Base-by-base conservation (phyloP, 2,329 filamentous ascomycete species). In the Paradendryphiella salina region DNA sequence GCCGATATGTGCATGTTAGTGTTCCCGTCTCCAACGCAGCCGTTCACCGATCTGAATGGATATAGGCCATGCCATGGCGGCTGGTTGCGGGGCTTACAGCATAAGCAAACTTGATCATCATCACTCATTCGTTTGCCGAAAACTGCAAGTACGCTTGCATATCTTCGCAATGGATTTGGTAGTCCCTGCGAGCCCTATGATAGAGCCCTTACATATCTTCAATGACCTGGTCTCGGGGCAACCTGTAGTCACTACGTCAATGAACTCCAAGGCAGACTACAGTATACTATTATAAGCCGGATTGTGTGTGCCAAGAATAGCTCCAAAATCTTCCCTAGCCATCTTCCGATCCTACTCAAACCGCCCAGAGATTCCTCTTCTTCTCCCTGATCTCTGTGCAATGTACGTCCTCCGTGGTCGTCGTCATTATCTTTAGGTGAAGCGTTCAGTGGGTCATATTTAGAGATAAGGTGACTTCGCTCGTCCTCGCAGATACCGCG, bases 21-120 rank as follows among this genome's bases (percentile, higher is more conserved):
- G 26, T 47, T 37, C 46, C 37, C 31, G 45, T 26, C 5, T n/a
- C 33, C 15, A 32, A 34, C n/a, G 20, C 10, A 17, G 44, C 21
- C 15, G 20, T 52, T 52, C 37, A 52, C 49, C 49, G 49, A 43
- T 42, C 28, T 18, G 26, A 15, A 41, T 40, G 31, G 13, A 39
- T 23, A 37, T 21, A 10, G 51, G 38, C 35, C 34, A 26, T 49
- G 46, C 29, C 31, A 44, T 39, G 44, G 35, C 39, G 46, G 46
- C 34, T 44, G 34, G 56, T 37, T 35, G 39, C 28, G 37, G 34
- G 18, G 15, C 15, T n/a, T 31, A 15, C 23, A 26, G 26, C 26
- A 17, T 23, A 40, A 40, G 17, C 17, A 8, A 15, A 9, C 15
- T 17, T 26, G n/a, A 18, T n/a, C 10, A 11, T 31, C n/a, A 11